Evolutionary conservation across 2,329 filamentous ascomycete species (phyloP).

Genomic region (Aspergillus ochraceoroseus): DNA sequence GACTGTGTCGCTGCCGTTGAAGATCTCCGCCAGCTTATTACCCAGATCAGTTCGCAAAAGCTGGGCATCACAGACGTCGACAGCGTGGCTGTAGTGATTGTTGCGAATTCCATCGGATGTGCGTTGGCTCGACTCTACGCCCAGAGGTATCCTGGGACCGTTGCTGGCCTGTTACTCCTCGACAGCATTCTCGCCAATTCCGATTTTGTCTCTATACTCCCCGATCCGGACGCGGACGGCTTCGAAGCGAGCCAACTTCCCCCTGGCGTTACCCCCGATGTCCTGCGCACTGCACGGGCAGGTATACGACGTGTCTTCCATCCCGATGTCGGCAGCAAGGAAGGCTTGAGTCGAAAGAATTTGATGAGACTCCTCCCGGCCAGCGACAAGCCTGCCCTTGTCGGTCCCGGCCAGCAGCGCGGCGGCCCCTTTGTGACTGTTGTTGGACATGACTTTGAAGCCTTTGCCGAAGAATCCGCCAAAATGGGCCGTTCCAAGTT

Average conservation of each 20-base stretch:
- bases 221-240: conserved; percentile 48
- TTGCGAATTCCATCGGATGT: conserved; percentile 53
- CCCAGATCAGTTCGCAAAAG: conserved; percentile 36
- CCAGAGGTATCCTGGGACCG: conserved; percentile 43
- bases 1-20: conserved; percentile 4
- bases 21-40: conserved; percentile 45
- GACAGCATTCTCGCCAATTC: conserved; percentile 57
- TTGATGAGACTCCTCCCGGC: conserved; percentile 44
- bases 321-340: conserved; percentile 48
- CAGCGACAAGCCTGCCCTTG: conserved; percentile 42
- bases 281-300: conserved; percentile 33
- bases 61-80: conserved; percentile 19
- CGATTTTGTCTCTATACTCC: conserved; percentile 53
- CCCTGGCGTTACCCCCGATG: conserved; percentile 33
- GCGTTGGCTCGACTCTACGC: conserved; percentile 52
- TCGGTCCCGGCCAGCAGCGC: conserved; percentile 34
- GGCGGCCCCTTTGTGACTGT: conserved; percentile 46
- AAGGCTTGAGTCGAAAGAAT: conserved; percentile 49
- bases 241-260: conserved; percentile 46
- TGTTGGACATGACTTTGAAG: conserved; percentile 52
- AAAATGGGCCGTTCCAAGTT: conserved; percentile 33
- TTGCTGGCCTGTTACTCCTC: conserved; percentile 49
- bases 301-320: conserved; percentile 45
- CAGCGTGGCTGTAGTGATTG: conserved; percentile 41
- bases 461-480: conserved; percentile 48